Base-by-base conservation (phyloP, 2,329 filamentous ascomycete species). In the Capronia epimyces region DNA sequence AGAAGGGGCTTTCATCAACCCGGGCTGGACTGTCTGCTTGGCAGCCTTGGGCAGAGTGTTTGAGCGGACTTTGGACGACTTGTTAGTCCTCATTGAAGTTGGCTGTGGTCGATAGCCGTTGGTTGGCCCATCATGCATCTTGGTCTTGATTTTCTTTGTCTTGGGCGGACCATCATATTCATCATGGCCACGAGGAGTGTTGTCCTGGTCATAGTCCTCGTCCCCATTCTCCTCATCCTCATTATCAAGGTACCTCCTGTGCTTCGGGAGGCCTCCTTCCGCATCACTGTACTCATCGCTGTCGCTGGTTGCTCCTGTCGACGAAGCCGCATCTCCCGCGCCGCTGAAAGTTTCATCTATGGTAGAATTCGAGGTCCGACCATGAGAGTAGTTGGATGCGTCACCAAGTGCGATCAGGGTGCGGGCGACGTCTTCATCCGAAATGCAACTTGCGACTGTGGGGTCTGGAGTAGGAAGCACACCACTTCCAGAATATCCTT, bases 361-460 rank as follows among this genome's bases (percentile, higher is more conserved):
- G 4, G 91, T 96, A 1, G 91, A 96, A 5, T 89, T 89, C 7
- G 91, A 96, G 2, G 89, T 95, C 60, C 91, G 86, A 48, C 89
- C 90, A 63, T 95, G 88, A 1, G 89, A 95, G 64, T 94, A 86
- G 66, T 95, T 95, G 50, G 89, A 93, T 62, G 90, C 88, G 66
- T 96, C 90, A 40, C 93, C 90, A 48, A 98, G 80, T 61, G 91
- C 86, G 84, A 98, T 97, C 64, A 98, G 77, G 71, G 97, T 93
- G 66, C 96, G 84, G 50, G 93, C 93, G 56, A 97, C 93, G 70
- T 98, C 93, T 69, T 98, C 93, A 66, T 98, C 93, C 12, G 91
- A 97, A 69, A 98, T 91, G 68, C 89, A 94, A 71, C 91, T 97
- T 48, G 88, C 88, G 62, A 97, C 87, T 10, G 93, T 98, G n/a